Evolutionary conservation across 2,329 filamentous ascomycete genomes (phyloP).

Genomic region (Talaromyces piceae): DNA sequence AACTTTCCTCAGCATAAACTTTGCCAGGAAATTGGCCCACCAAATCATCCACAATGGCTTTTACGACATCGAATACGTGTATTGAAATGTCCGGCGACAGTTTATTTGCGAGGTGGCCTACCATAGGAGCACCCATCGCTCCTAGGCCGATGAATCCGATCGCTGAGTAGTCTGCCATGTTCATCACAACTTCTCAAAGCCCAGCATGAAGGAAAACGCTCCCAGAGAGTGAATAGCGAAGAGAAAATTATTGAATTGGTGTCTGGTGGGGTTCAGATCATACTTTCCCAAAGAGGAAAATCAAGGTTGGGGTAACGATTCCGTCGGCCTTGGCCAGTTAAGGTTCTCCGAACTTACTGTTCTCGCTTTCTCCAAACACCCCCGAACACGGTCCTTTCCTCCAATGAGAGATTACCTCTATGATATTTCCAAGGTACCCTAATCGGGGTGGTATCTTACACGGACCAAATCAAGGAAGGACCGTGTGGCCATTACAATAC

Average conservation of each 20-base stretch:
- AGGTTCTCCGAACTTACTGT: neutral
- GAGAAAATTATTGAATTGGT: neutral
- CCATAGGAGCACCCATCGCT: slow-evolving; percentile 51
- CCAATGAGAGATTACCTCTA: neutral
- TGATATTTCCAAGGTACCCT: neutral
- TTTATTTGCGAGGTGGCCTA: slow-evolving; percentile 43
- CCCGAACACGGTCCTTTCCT: neutral
- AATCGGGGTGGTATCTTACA: neutral
- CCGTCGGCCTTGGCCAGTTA: neutral
- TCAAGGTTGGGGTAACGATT: neutral
- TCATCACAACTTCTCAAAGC: too few species aligned
- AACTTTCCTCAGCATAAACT: slow-evolving; percentile 34
- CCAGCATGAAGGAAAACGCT: too few species aligned
- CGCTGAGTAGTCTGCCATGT: slow-evolving; percentile 2
- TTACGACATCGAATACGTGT: slow-evolving; percentile 44
- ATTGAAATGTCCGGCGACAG: slow-evolving; percentile 37
- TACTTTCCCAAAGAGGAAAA: neutral
- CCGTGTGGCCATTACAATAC: neutral
- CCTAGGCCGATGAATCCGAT: slow-evolving; percentile 48
- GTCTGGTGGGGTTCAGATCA: neutral
- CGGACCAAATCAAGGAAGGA: neutral
- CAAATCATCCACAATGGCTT: slow-evolving; percentile 37
- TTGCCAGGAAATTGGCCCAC: slow-evolving; percentile 32
- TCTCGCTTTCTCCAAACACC: neutral
- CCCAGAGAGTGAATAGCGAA: too few species aligned